These are phyloP conservation scores for Cyanidium caldarium DNA, from an alignment of 23 red algal species.

Conservation along the genomic window DNA sequence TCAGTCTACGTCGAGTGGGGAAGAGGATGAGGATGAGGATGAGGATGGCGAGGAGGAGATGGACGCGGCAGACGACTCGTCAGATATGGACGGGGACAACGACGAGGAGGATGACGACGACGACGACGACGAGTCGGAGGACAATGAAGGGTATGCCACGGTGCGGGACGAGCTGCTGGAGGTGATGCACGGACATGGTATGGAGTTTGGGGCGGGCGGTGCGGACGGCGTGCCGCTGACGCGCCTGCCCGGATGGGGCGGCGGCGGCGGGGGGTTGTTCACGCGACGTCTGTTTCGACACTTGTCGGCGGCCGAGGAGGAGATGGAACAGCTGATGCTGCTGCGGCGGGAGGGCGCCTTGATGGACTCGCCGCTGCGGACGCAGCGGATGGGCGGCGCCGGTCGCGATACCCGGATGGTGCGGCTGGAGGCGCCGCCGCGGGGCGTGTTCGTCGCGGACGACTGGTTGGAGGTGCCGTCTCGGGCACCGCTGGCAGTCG, in stretches of 20 bases:
- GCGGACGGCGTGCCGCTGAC: background rate
- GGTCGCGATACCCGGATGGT: no score
- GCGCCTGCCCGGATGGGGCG: background rate
- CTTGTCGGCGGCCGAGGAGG: background rate
- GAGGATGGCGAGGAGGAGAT: background rate
- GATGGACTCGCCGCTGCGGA: no score
- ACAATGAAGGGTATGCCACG: background rate
- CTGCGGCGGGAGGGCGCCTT: no score
- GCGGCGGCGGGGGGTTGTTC: background rate
- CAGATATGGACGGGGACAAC: background rate
- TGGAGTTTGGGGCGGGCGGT: background rate
- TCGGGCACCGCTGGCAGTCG: no score
- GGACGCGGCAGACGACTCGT: background rate
- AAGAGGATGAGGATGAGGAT: background rate
- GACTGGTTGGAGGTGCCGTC: no score
- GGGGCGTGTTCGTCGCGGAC: no score
- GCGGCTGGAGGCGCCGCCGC: no score
- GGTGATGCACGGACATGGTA: background rate
- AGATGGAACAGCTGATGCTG: background rate
- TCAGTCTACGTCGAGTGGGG: no score
- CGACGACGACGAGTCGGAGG: background rate
- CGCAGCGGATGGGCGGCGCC: no score
- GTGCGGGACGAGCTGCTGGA: background rate
- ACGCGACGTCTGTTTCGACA: background rate
- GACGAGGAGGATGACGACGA: slow-evolving; percentile 10